Conservation (phyloP, 2,329 filamentous ascomycete species). For the Bipolaris gigantea region DNA sequence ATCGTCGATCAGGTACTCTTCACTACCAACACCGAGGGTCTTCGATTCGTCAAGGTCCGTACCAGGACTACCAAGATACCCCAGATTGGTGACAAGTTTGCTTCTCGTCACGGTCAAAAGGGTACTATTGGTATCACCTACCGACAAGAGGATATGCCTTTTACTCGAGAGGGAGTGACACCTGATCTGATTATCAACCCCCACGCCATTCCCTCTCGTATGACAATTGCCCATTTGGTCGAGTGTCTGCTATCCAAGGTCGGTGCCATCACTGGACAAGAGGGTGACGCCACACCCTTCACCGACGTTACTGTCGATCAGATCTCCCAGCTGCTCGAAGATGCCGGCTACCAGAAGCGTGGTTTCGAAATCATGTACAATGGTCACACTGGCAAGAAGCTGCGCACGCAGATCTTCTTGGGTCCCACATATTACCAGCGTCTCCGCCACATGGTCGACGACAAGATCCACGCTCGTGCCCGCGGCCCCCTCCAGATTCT, state of each 20-base stretch:
- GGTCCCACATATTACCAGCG: constrained; percentile 99
- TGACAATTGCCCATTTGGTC: constrained; percentile 99
- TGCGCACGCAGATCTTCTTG: constrained; percentile 92
- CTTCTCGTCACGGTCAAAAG: constrained; percentile 98
- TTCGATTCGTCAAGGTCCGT: constrained; percentile 95
- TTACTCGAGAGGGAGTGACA: constrained; percentile 85
- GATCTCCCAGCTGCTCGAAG: constrained; percentile 80
- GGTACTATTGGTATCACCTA: constrained; percentile 99
- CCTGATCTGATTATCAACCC: constrained; percentile 99
- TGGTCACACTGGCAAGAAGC: constrained; percentile 91
- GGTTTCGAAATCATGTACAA: constrained; percentile 99
- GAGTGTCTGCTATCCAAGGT: constrained; percentile 98
- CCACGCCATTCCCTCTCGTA: constrained; percentile 98
- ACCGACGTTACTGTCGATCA: constrained; percentile 96
- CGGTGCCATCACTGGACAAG: constrained; percentile 86
- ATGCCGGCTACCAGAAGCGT: constrained; percentile 93
- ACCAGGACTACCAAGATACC: constrained; percentile 97
- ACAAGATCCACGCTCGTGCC: constrained; percentile 99
- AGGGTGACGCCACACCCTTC: constrained; percentile 97
- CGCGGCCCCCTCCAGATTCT: constrained; percentile 96
- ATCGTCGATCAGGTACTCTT: constrained; percentile 93
- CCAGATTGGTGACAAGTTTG: constrained; percentile 99
- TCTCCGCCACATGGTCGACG: constrained; percentile 98
- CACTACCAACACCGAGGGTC: constrained; percentile 90
- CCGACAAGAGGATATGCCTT: constrained; percentile 98